A percentile compares a stretch with the other conserved stretches of the same genome.
Conservation (phyloP, 139 green algal species). For the Chlorella sp. region DNA sequence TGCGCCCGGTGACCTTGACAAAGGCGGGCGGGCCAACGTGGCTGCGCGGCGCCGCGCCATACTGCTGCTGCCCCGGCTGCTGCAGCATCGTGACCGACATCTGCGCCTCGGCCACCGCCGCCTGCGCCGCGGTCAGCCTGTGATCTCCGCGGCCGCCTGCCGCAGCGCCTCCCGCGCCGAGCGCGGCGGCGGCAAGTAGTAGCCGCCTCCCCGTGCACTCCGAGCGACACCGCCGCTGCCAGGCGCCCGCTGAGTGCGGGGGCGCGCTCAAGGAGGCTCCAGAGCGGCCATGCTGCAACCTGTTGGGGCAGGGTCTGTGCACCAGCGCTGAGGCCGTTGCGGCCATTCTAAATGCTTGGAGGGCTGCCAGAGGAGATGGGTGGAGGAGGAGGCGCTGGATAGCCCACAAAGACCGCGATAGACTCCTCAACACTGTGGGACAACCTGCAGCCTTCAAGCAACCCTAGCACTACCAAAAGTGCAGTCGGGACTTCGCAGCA, state of each 20-base stretch:
- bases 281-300: background rate
- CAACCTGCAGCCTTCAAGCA: no score
- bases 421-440: no score
- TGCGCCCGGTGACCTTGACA: constrained; percentile 71
- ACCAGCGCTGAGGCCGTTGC: background rate
- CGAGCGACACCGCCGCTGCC: no score
- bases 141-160: no score
- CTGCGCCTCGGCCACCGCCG: background rate
- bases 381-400: no score
- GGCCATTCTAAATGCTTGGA: background rate
- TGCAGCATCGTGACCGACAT: constrained; percentile 12
- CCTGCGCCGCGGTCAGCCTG: constrained; percentile 5
- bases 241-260: no score
- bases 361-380: background rate
- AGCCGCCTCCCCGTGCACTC: background rate
- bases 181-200: constrained; percentile 5
- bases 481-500: no score
- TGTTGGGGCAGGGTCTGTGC: background rate
- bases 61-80: background rate
- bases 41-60: background rate
- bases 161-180: no score
- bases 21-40: constrained; percentile 58
- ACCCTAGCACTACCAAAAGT: no score
- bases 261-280: no score
- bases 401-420: no score